phyloP scores from a whole-genome alignment of 352 stramenopile genomes.

The Globisporangium middletonii region DNA sequence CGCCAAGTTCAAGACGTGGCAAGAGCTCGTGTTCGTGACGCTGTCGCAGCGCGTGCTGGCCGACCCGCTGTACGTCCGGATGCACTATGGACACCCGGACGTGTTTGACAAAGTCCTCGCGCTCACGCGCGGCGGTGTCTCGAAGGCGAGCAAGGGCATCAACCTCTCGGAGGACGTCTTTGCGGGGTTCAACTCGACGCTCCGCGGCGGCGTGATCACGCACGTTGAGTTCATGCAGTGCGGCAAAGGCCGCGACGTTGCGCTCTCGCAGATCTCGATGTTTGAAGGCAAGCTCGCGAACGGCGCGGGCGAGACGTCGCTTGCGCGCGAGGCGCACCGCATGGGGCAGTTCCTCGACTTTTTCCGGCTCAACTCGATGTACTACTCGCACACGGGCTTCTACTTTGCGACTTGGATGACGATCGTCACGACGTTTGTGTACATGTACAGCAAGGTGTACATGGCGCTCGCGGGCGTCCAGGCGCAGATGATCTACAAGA shows the following conservation, averaged over 20 bases:
- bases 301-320: slow-evolving; percentile 69
- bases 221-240: slow-evolving; percentile 88
- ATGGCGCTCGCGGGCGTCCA: slow-evolving; percentile 69
- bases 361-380: slow-evolving; percentile 84
- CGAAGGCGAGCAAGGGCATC: slow-evolving; percentile 79
- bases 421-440: slow-evolving; percentile 83
- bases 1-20: slow-evolving; percentile 83
- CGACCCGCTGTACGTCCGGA: slow-evolving; percentile 64
- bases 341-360: slow-evolving; percentile 87
- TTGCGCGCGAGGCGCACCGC: slow-evolving; percentile 72
- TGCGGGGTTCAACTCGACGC: slow-evolving; percentile 72
- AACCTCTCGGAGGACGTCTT: slow-evolving; percentile 87
- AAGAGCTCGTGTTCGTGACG: slow-evolving; percentile 83
- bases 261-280: slow-evolving; percentile 83
- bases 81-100: slow-evolving; percentile 85
- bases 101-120: slow-evolving; percentile 78
- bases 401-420: slow-evolving; percentile 87
- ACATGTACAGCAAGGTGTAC: slow-evolving; percentile 86
- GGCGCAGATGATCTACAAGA: slow-evolving; percentile 61
- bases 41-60: slow-evolving; percentile 76
- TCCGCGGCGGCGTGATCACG: slow-evolving; percentile 69
- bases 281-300: slow-evolving; percentile 85
- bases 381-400: slow-evolving; percentile 84
- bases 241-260: slow-evolving; percentile 80
- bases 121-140: slow-evolving; percentile 69